A percentile compares a stretch with the other conserved stretches of the same genome.
phyloP scores from a whole-genome alignment of 257 asterid genomes.

The Solanum ossicruentum region DNA sequence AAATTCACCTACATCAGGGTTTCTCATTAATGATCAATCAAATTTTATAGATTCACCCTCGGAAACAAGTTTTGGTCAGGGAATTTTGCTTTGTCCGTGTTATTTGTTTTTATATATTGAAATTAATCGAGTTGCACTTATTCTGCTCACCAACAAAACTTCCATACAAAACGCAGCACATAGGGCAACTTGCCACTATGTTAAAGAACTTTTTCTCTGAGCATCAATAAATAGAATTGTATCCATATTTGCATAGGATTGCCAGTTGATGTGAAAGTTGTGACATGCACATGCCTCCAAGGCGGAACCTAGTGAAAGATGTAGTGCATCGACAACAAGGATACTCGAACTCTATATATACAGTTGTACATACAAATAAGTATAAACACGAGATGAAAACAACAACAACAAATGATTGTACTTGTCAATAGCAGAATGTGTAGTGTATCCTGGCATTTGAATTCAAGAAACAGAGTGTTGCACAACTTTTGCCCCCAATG shows the following conservation, averaged over 20 bases:
- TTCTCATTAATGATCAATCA: not conserved
- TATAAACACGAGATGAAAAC: not conserved
- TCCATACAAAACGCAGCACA: not conserved
- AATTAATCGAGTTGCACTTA: not conserved
- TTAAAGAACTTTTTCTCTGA: not conserved
- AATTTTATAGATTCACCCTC: not conserved
- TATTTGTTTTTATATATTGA: not conserved
- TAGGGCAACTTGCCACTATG: not conserved
- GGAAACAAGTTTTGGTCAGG: not conserved
- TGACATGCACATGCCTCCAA: not conserved
- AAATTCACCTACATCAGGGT: not conserved
- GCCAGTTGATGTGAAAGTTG: not conserved
- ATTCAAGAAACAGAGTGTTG: constrained; percentile 13
- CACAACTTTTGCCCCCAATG: constrained; percentile 4
- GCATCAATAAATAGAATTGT: not conserved
- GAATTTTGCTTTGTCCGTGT: not conserved
- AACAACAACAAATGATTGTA: not conserved
- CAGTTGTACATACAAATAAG: not conserved
- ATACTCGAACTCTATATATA: not conserved
- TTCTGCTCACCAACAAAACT: not conserved
- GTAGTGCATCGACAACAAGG: not conserved
- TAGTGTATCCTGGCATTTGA: not conserved
- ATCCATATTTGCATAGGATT: not conserved
- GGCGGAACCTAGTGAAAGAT: not conserved
- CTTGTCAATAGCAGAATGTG: not conserved